A percentile compares a stretch with the other conserved stretches of the same genome.
phyloP scores from a whole-genome alignment of 179 eudicot genomes.

The Drosera spatulata region DNA sequence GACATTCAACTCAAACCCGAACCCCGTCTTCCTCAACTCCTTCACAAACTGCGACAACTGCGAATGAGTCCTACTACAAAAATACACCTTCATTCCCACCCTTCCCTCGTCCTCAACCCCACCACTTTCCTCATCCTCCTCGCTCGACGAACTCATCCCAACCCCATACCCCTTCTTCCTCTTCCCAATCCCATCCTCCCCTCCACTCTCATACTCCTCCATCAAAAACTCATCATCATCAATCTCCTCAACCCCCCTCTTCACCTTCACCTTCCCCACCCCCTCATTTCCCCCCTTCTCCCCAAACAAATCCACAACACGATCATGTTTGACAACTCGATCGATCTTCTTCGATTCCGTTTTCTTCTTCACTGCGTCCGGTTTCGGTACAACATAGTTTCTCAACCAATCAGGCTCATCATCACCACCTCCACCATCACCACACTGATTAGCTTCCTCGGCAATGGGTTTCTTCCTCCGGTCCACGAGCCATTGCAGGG shows the following conservation, averaged over 20 bases:
- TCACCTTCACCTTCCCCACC: neutral
- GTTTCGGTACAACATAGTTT: conserved; percentile 33
- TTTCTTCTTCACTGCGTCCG: conserved; percentile 27
- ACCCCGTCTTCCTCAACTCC: conserved; percentile 80
- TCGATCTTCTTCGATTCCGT: conserved; percentile 11
- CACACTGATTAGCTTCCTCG: neutral
- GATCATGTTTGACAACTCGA: conserved; percentile 26
- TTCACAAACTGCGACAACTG: conserved; percentile 88
- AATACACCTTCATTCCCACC: conserved; percentile 54
- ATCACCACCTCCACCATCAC: conserved; percentile 23
- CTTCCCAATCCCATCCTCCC: conserved; percentile 20
- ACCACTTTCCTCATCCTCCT: conserved; percentile 19
- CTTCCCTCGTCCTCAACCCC: conserved; percentile 21
- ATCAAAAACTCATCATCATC: conserved; percentile 70
- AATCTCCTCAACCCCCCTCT: conserved; percentile 27
- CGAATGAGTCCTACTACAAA: conserved; percentile 95
- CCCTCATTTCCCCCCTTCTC: conserved; percentile 7
- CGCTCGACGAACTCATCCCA: conserved; percentile 53
- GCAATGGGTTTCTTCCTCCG: conserved; percentile 19
- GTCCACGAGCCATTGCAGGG: conserved; percentile 85
- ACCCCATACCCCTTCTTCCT: conserved; percentile 54
- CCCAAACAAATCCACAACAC: conserved; percentile 26
- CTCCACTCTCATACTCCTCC: conserved; percentile 83
- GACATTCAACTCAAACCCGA: conserved; percentile 69
- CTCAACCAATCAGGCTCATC: conserved; percentile 96